Percentiles rank a stretch among this genome's conserved stretches.
Evolutionary conservation across 1,284 basidiomycete genomes (phyloP).

Genomic region (Melampsora abietis-canadensis): DNA sequence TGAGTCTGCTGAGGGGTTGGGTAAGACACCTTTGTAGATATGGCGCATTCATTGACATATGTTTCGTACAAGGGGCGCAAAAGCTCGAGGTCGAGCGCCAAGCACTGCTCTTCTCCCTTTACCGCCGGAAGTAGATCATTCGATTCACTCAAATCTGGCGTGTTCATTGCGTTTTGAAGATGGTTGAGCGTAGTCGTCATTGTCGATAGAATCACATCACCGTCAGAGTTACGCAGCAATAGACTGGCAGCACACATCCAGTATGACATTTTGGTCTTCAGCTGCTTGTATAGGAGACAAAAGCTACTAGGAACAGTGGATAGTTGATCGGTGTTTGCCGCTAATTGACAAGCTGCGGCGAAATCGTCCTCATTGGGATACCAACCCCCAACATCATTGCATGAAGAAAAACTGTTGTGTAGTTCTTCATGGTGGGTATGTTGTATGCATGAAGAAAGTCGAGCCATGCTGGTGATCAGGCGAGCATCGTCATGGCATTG

Average conservation of each 20-base stretch:
- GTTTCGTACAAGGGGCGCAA: constrained; percentile 25
- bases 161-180: not conserved
- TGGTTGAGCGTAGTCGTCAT: not conserved
- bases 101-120: not conserved
- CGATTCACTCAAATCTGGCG: not conserved
- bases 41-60: constrained; percentile 27
- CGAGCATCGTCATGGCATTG: not conserved
- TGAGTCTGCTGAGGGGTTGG: constrained; percentile 29
- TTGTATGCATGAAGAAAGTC: not conserved
- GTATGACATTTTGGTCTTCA: not conserved
- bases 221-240: constrained; percentile 36
- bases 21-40: constrained; percentile 19
- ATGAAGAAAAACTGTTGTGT: not conserved
- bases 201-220: constrained; percentile 2
- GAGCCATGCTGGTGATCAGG: not conserved
- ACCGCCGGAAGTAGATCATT: not conserved
- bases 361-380: constrained; percentile 14
- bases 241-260: constrained; percentile 19
- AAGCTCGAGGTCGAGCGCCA: not conserved
- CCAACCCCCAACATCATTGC: no score
- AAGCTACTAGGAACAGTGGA: constrained; percentile 34
- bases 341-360: constrained; percentile 20
- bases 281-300: constrained; percentile 8
- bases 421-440: not conserved
- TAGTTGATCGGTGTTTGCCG: constrained; percentile 21